A percentile compares a stretch with the other conserved stretches of the same genome.
These are phyloP conservation scores for Fusarium nanum DNA, from an alignment of 2,329 filamentous ascomycete species.

Conservation along the genomic window DNA sequence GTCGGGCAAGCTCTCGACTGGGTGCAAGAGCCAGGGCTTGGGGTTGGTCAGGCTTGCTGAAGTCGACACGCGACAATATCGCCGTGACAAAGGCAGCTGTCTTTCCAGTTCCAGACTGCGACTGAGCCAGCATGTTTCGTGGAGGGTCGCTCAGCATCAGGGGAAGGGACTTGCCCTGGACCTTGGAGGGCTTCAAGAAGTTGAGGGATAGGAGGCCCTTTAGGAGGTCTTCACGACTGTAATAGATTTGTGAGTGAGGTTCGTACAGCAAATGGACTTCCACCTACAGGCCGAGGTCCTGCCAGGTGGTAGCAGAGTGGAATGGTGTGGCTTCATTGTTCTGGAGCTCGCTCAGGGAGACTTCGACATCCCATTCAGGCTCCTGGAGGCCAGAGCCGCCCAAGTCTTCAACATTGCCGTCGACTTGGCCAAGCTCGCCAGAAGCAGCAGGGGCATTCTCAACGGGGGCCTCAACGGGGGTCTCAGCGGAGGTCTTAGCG, in stretches of 20 bases:
- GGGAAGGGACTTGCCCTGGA: constrained; percentile 93
- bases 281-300: constrained; percentile 82
- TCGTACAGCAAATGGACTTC: not conserved
- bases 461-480: constrained; percentile 31
- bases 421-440: constrained; percentile 51
- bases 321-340: constrained; percentile 87
- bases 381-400: constrained; percentile 71
- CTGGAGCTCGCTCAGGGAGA: constrained; percentile 91
- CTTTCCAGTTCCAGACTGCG: constrained; percentile 98
- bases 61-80: constrained; percentile 86
- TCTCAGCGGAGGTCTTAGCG: not conserved
- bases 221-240: constrained; percentile 68
- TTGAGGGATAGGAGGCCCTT: constrained; percentile 83
- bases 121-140: constrained; percentile 95
- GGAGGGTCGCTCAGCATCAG: constrained; percentile 89
- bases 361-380: constrained; percentile 87
- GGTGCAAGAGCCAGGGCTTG: constrained; percentile 92
- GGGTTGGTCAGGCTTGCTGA: constrained; percentile 73
- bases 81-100: constrained; percentile 96
- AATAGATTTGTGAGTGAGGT: constrained; percentile 11
- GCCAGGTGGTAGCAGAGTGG: constrained; percentile 84
- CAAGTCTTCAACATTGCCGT: constrained; percentile 52
- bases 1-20: constrained; percentile 91
- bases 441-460: constrained; percentile 36
- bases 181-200: constrained; percentile 96